Percentiles rank a stretch among this genome's conserved stretches.
Evolutionary conservation across 805 yeast species (phyloP).

Genomic region (Pichia thaimueangensis): DNA sequence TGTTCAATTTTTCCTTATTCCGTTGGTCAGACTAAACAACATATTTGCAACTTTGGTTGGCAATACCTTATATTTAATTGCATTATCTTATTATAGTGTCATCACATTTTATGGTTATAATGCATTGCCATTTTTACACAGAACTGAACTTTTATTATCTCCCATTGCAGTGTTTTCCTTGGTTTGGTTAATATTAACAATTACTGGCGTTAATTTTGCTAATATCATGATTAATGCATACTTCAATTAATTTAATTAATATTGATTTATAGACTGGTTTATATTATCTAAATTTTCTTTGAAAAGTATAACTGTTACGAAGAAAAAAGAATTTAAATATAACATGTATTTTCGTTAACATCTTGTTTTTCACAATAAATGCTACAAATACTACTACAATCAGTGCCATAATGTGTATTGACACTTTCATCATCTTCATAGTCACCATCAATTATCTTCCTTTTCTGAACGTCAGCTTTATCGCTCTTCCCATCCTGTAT

Average conservation of each 20-base stretch:
- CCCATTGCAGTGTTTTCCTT: constrained; percentile 59
- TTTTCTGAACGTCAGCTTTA: too few relatives aligned
- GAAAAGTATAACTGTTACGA: too few relatives aligned
- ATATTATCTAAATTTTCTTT: too few relatives aligned
- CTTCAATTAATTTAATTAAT: constrained; percentile 16
- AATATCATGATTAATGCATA: constrained; percentile 47
- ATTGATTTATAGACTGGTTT: too few relatives aligned
- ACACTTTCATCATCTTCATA: too few relatives aligned
- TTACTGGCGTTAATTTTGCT: constrained; percentile 70
- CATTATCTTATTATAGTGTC: constrained; percentile 68
- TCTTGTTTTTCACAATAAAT: too few relatives aligned
- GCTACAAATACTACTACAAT: too few relatives aligned
- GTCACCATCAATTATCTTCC: too few relatives aligned
- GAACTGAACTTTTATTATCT: constrained; percentile 52
- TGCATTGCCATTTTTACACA: constrained; percentile 59
- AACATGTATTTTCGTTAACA: too few relatives aligned
- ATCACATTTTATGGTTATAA: constrained; percentile 87
- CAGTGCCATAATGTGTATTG: too few relatives aligned
- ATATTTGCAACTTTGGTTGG: constrained; percentile 71
- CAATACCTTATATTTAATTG: constrained; percentile 67
- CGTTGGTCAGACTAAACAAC: constrained; percentile 57
- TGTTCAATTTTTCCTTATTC: constrained; percentile 67
- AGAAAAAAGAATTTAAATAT: neutral
- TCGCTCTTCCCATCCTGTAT: too few relatives aligned
- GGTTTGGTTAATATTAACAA: constrained; percentile 49